A percentile compares a stretch with the other conserved stretches of the same genome.
phyloP scores from a whole-genome alignment of 352 stramenopile species.

The Phytophthora sp. region DNA sequence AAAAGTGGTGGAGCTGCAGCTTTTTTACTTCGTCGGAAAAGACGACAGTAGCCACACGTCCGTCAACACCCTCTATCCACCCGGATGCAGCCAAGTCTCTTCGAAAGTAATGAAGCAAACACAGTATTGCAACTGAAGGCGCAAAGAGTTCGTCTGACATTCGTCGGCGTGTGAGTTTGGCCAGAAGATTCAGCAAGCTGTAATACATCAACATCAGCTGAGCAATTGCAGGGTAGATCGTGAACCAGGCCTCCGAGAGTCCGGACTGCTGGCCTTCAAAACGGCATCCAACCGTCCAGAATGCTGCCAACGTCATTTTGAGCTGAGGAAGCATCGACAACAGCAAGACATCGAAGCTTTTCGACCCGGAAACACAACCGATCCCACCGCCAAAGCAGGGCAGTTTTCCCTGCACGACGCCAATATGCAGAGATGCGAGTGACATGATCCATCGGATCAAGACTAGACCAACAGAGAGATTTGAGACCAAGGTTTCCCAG shows the following conservation, averaged over 20 bases:
- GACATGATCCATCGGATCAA: conserved; percentile 43
- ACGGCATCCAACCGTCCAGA: conserved; percentile 39
- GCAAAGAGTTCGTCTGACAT: conserved; percentile 19
- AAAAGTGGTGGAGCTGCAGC: conserved; percentile 29
- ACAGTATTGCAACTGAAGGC: conserved; percentile 6
- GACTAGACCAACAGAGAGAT: conserved; percentile 33
- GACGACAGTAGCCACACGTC: conserved; percentile 28
- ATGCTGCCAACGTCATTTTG: conserved; percentile 38
- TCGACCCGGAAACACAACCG: conserved; percentile 28
- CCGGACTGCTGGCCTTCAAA: conserved; percentile 48
- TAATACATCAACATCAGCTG: conserved; percentile 34
- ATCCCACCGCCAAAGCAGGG: conserved; percentile 22
- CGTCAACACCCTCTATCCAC: conserved; percentile 21
- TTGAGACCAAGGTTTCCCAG: conserved; percentile 41
- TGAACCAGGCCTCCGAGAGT: conserved; percentile 37
- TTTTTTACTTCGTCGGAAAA: conserved; percentile 37
- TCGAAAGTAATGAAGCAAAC: conserved; percentile 19
- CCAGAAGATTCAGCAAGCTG: conserved; percentile 29
- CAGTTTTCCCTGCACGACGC: background rate
- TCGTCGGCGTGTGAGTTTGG: conserved; percentile 18
- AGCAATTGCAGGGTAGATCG: conserved; percentile 32
- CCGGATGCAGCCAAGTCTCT: conserved; percentile 15
- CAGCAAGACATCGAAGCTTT: conserved; percentile 37
- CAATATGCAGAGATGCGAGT: conserved; percentile 27
- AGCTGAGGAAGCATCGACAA: conserved; percentile 42